Base-by-base conservation (phyloP, 1,284 basidiomycete species). In the Amylostereum areolatum region DNA sequence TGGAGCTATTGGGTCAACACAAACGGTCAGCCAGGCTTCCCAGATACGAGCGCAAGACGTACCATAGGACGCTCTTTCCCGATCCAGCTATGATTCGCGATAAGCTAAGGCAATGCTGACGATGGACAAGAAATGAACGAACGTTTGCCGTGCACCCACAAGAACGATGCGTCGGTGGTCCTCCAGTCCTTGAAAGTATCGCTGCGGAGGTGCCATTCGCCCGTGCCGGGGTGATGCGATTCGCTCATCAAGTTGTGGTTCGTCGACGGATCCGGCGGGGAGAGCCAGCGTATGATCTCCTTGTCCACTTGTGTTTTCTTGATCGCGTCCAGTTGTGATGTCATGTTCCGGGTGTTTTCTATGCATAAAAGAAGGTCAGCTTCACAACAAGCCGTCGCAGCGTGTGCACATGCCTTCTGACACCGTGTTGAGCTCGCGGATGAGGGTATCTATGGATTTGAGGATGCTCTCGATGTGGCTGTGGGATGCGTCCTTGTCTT, bases 41-140 rank as follows among this genome's bases (percentile, higher is more conserved):
- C 1, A 32, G 31, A 10, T 24, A 2, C 29, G 32, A 34, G 8
- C 31, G 18, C 18, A 18, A n/a, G 5, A 36, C 44, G 6, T 27
- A 50, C 49, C 49, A 50, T 18, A 50, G 24, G n/a, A 50, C 30
- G 31, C 36, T 50, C 45, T 50, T 50, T 3, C 49, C 49, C 2
- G 44, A 46, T 4, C 49, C 49, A 36, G 45, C 49, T 50, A 29
- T 29, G 47, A 43, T 35, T 18, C 9, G 24, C 4, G 18, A 42
- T 10, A 11, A 29, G 2, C 7, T 18, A 43, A 35, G n/a, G 33
- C 12, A 29, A 30, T 24, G 6, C 24, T 27, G 9, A 30, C 10
- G 3, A 5, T 18, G 29, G 1, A 31, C 29, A 50, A 28, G 29
- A 43, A n/a, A 33, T 8, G 41, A 12, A 9, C 34, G 10, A 12